A percentile compares a stretch with the other conserved stretches of the same genome.
These are phyloP conservation scores for Nemania sp. DNA, from an alignment of 2,329 filamentous ascomycete genomes.

Conservation along the genomic window DNA sequence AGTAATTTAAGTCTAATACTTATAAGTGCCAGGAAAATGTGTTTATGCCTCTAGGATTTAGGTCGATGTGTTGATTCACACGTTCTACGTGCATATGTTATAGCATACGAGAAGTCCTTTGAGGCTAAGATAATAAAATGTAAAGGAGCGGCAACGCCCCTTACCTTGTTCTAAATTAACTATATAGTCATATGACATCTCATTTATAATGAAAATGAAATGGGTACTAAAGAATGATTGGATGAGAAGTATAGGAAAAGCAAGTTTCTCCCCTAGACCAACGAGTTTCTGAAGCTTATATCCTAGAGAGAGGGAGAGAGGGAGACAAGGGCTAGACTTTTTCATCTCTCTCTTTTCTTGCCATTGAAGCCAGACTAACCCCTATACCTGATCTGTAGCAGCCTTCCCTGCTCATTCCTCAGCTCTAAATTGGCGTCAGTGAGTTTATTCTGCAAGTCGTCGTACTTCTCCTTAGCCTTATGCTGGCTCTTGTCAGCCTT, in stretches of 20 bases:
- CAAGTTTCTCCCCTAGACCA: background rate
- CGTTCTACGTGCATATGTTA: too few species aligned
- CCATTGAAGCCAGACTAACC: background rate
- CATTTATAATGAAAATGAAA: background rate
- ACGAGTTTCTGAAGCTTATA: background rate
- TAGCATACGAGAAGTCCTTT: too few species aligned
- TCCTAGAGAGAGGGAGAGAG: background rate
- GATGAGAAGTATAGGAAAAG: background rate
- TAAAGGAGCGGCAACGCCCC: background rate
- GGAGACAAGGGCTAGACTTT: background rate
- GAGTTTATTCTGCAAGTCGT: background rate
- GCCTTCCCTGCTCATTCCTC: slow-evolving; percentile 5
- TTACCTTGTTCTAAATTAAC: background rate
- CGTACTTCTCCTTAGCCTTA: background rate
- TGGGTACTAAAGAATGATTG: background rate
- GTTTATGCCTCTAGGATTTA: too few species aligned
- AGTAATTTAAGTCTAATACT: too few species aligned
- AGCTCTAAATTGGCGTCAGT: background rate
- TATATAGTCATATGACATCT: background rate
- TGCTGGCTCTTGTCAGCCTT: background rate
- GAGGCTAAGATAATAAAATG: too few species aligned
- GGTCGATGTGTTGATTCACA: too few species aligned
- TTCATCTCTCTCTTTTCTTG: background rate
- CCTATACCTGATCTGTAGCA: background rate
- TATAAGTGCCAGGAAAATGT: too few species aligned